Conservation (phyloP, 805 yeast species). For the Starmera dryadoides region DNA sequence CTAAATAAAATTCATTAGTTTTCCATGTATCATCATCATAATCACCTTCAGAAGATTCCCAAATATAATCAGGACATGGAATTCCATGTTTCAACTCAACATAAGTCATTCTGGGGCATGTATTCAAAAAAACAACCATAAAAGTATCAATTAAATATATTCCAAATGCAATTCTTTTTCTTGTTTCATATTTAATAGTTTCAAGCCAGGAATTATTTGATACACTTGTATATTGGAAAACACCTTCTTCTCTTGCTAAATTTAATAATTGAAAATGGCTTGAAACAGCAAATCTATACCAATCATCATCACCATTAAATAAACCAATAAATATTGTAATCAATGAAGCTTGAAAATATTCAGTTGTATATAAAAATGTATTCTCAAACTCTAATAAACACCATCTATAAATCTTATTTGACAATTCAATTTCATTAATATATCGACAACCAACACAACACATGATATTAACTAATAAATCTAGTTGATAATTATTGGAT, state of each 20-base stretch:
- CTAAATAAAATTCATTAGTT: background rate
- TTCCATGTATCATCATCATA: background rate
- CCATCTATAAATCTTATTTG: background rate
- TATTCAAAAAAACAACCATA: background rate
- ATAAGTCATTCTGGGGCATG: background rate
- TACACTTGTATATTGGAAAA: background rate
- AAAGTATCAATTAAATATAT: background rate
- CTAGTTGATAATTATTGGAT: background rate
- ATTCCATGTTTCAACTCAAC: background rate
- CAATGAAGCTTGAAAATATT: background rate
- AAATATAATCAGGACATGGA: background rate
- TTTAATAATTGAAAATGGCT: background rate
- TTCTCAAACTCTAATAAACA: background rate
- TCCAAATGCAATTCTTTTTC: background rate
- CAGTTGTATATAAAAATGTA: background rate
- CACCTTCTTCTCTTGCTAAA: slow-evolving; percentile 1
- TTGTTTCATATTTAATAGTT: background rate
- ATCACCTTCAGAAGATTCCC: background rate
- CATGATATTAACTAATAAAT: background rate
- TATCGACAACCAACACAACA: background rate
- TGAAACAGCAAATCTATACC: background rate
- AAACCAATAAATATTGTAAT: background rate
- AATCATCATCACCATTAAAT: background rate
- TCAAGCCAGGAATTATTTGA: too few relatives aligned
- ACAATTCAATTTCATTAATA: background rate